Conservation (phyloP, 148 eudicot genomes). For the Vaccinium vitisidaea region DNA sequence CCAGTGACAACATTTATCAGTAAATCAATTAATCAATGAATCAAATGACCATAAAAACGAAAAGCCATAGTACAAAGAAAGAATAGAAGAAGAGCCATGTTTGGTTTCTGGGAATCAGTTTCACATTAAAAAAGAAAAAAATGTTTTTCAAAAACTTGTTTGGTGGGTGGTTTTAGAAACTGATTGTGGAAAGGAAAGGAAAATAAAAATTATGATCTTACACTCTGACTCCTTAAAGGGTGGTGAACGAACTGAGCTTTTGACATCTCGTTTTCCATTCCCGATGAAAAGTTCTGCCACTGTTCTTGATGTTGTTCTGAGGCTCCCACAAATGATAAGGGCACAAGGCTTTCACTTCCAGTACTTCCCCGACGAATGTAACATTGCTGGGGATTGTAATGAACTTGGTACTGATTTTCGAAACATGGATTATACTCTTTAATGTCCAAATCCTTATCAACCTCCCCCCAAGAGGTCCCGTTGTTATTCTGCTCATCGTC, state of each 20-base stretch:
- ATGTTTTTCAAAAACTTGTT: not conserved
- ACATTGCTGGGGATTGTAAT: not conserved
- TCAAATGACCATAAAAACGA: too few relatives aligned
- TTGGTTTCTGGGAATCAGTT: not conserved
- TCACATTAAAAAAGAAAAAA: not conserved
- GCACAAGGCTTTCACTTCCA: not conserved
- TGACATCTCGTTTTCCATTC: not conserved
- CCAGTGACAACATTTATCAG: too few relatives aligned
- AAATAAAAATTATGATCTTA: not conserved
- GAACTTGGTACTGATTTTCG: not conserved
- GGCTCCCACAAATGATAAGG: not conserved
- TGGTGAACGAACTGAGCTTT: not conserved
- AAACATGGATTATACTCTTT: not conserved
- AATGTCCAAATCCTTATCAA: not conserved
- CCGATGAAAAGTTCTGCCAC: not conserved
- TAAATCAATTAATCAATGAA: too few relatives aligned
- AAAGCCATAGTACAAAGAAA: not conserved
- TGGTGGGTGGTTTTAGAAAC: not conserved
- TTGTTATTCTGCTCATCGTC: not conserved
- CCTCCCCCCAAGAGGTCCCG: not conserved
- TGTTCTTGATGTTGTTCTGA: not conserved
- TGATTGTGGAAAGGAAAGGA: not conserved
- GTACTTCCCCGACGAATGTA: not conserved
- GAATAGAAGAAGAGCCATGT: not conserved
- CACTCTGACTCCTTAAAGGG: conserved; percentile 1